phyloP scores from a whole-genome alignment of 192 early-diverging fungal species.

The Phycomyces blakesleeanus region DNA sequence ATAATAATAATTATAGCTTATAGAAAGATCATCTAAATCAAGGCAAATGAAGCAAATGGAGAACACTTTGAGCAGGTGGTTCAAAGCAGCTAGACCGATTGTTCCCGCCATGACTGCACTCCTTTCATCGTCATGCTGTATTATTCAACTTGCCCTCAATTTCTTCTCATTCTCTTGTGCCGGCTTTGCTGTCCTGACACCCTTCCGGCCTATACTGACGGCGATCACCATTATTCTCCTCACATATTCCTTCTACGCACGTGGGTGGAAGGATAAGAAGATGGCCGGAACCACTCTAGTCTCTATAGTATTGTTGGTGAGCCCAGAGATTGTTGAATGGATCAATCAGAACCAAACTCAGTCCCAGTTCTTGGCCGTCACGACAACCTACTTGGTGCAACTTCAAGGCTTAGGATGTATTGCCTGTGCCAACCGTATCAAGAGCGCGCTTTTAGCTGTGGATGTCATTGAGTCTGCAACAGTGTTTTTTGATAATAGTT shows the following conservation, averaged over 20 bases:
- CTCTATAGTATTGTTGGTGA: constrained; percentile 30
- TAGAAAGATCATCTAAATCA: too few species aligned
- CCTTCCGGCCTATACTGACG: constrained; percentile 39
- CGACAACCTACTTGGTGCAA: background rate
- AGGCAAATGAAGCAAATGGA: too few species aligned
- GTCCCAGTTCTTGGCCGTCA: background rate
- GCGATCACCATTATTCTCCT: constrained; percentile 29
- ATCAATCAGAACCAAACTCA: constrained; percentile 6
- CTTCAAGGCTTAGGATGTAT: constrained; percentile 44
- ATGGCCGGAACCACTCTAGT: constrained; percentile 18
- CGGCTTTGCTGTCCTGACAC: constrained; percentile 51
- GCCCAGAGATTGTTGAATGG: constrained; percentile 39
- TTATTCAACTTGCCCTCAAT: constrained; percentile 52
- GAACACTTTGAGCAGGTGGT: too few species aligned
- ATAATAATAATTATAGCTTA: too few species aligned
- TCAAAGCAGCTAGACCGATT: too few species aligned
- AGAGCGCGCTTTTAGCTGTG: constrained; percentile 25
- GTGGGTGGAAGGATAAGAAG: constrained; percentile 22
- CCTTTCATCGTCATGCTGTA: constrained; percentile 47
- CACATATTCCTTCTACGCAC: constrained; percentile 19
- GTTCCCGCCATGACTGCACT: constrained; percentile 31
- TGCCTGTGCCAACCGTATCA: constrained; percentile 50
- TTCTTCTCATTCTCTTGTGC: constrained; percentile 51
- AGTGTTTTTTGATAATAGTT: constrained; percentile 39
- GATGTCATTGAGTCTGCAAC: constrained; percentile 28